phyloP scores from a whole-genome alignment of 805 yeast genomes.

The Saccharomycopsis fodiens region DNA sequence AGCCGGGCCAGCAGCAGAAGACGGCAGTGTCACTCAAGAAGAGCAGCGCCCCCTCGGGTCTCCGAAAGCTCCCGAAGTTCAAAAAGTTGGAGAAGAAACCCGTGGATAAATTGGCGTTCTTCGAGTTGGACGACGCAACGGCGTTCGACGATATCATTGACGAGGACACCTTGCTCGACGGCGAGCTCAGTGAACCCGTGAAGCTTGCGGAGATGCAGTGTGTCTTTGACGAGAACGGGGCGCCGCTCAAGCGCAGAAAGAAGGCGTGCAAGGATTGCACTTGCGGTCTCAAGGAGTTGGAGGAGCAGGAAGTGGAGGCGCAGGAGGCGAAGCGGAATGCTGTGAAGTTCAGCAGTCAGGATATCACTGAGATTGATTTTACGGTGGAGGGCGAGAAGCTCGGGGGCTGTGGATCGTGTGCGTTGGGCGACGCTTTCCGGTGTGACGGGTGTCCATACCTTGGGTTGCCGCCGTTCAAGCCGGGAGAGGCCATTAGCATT shows the following conservation, averaged over 20 bases:
- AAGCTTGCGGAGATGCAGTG: conserved; percentile 40
- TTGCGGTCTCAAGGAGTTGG: conserved; percentile 89
- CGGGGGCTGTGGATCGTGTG: conserved; percentile 96
- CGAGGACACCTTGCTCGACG: conserved; percentile 34
- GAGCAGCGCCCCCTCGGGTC: not conserved
- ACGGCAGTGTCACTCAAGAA: conserved; percentile 6
- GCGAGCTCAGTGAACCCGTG: conserved; percentile 47
- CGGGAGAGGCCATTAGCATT: conserved; percentile 83
- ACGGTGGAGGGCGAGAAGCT: conserved; percentile 32
- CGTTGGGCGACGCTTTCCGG: conserved; percentile 96
- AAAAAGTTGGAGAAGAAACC: not conserved
- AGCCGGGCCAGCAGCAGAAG: conserved; percentile 7
- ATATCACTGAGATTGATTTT: conserved; percentile 25
- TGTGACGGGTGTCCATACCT: conserved; percentile 97
- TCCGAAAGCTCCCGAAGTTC: not conserved
- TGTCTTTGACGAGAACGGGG: conserved; percentile 26
- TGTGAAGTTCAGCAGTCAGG: conserved; percentile 24
- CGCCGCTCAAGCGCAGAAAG: conserved; percentile 51
- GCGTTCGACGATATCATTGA: conserved; percentile 25
- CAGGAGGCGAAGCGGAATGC: conserved; percentile 1
- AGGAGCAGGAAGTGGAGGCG: conserved; percentile 48
- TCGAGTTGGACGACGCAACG: not conserved
- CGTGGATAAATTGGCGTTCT: not conserved
- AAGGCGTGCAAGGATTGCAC: conserved; percentile 98
- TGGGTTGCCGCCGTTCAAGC: conserved; percentile 97